Conservation (phyloP, 495 filamentous ascomycete genomes). For the Annulohypoxylon maeteangense region DNA sequence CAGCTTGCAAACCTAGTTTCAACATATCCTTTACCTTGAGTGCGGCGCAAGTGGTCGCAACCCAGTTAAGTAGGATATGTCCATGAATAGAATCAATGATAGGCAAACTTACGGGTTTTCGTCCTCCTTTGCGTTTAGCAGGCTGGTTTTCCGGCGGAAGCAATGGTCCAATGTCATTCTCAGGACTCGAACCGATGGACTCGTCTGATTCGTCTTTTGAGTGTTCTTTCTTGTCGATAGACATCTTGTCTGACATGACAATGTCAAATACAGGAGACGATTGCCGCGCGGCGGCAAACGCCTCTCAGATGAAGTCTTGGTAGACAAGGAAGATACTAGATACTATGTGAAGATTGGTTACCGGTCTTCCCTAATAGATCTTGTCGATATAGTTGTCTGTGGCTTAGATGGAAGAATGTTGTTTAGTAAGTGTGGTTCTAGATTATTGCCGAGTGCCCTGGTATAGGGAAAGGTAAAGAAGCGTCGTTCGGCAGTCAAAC, state of each 20-base stretch:
- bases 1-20: slow-evolving; percentile 33
- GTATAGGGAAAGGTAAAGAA: slow-evolving; percentile 15
- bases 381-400: slow-evolving; percentile 31
- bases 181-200: slow-evolving; percentile 65
- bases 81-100: slow-evolving; percentile 19
- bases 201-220: slow-evolving; percentile 63
- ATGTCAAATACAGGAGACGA: slow-evolving; percentile 43
- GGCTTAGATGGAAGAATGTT: slow-evolving; percentile 17
- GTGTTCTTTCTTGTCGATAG: slow-evolving; percentile 66
- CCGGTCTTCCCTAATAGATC: slow-evolving; percentile 29
- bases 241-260: slow-evolving; percentile 69
- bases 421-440: slow-evolving; percentile 31
- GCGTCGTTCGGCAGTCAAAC: slow-evolving; percentile 33
- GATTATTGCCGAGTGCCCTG: slow-evolving; percentile 24
- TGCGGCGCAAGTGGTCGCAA: slow-evolving; percentile 38
- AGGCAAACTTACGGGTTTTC: slow-evolving; percentile 84
- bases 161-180: slow-evolving; percentile 57
- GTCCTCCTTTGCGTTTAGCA: slow-evolving; percentile 91
- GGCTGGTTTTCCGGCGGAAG: slow-evolving; percentile 59
- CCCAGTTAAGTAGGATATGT: slow-evolving; percentile 30
- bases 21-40: slow-evolving; percentile 37
- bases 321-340: slow-evolving; percentile 15
- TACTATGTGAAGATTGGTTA: slow-evolving; percentile 1
- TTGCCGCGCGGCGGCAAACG: slow-evolving; percentile 49
- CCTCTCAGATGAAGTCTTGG: slow-evolving; percentile 38